Evolutionary conservation across 2,329 filamentous ascomycete genomes (phyloP).

Genomic region (Dactylonectria macrodidyma): DNA sequence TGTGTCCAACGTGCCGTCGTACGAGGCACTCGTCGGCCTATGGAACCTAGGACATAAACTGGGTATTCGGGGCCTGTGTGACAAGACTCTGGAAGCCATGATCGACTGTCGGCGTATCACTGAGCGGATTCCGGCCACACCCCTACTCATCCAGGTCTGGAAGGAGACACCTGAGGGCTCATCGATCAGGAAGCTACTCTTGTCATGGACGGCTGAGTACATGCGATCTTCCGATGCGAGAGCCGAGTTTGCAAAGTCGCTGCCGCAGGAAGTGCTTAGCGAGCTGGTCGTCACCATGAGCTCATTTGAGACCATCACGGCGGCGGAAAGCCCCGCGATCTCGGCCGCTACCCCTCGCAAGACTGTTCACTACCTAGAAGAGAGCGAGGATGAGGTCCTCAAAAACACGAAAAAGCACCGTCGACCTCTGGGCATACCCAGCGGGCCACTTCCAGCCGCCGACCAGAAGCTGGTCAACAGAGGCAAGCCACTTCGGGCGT

Average conservation of each 20-base stretch:
- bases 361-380: constrained; percentile 65
- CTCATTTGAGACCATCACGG: constrained; percentile 58
- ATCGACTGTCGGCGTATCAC: constrained; percentile 67
- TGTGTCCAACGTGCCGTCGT: constrained; percentile 61
- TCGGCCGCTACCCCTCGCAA: constrained; percentile 54
- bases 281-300: constrained; percentile 76
- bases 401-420: constrained; percentile 57
- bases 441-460: constrained; percentile 27
- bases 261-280: constrained; percentile 74
- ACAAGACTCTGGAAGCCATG: constrained; percentile 71
- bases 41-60: constrained; percentile 71
- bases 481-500: constrained; percentile 48
- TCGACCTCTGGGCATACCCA: constrained; percentile 51
- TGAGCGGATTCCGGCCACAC: constrained; percentile 69
- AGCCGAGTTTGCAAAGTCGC: constrained; percentile 71
- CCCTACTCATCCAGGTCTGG: constrained; percentile 74
- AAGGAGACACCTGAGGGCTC: constrained; percentile 74
- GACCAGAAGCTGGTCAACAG: constrained; percentile 46
- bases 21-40: constrained; percentile 68
- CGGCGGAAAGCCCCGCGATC: constrained; percentile 35
- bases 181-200: constrained; percentile 69
- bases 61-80: constrained; percentile 69
- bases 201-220: constrained; percentile 76
- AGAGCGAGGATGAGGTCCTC: constrained; percentile 57
- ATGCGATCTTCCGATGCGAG: constrained; percentile 70